Percentiles rank a stretch among this genome's conserved stretches.
These are phyloP conservation scores for Umbelopsis isabellina DNA, from an alignment of 192 early-diverging fungal species.

Conservation along the genomic window DNA sequence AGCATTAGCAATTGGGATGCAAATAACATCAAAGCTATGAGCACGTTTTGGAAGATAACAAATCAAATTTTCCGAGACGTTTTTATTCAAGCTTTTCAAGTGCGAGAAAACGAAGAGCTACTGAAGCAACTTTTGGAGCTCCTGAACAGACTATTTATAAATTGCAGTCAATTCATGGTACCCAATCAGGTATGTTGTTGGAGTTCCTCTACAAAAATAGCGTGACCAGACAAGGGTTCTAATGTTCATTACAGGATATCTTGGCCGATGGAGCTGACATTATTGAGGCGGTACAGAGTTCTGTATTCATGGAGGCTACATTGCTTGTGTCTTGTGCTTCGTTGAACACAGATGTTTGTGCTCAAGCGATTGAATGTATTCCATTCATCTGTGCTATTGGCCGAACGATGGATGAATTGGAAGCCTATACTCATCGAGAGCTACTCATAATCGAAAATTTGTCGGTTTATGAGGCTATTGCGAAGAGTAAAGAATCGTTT, in stretches of 20 bases:
- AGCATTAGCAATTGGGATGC: constrained; percentile 82
- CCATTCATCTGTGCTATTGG: constrained; percentile 67
- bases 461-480: constrained; percentile 64
- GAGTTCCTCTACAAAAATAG: background rate
- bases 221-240: background rate
- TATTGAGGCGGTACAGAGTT: constrained; percentile 64
- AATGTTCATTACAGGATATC: constrained; percentile 32
- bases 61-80: constrained; percentile 48
- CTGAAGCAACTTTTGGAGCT: constrained; percentile 61
- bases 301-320: constrained; percentile 70
- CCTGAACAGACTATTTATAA: constrained; percentile 61
- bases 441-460: constrained; percentile 65
- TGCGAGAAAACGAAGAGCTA: constrained; percentile 62
- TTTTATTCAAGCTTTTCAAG: constrained; percentile 72
- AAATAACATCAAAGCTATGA: constrained; percentile 57
- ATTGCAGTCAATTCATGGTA: constrained; percentile 54
- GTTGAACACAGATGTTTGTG: constrained; percentile 62
- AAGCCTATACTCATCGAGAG: constrained; percentile 39
- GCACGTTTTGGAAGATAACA: constrained; percentile 73
- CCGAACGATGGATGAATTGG: constrained; percentile 61
- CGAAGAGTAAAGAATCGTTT: constrained; percentile 4
- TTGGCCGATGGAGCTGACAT: constrained; percentile 52
- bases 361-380: constrained; percentile 60
- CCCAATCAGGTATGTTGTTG: constrained; percentile 41
- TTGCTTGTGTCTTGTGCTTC: constrained; percentile 74